A percentile compares a stretch with the other conserved stretches of the same genome.
phyloP scores from a whole-genome alignment of 495 filamentous ascomycete species.

The Mytilinidion resinicola region DNA sequence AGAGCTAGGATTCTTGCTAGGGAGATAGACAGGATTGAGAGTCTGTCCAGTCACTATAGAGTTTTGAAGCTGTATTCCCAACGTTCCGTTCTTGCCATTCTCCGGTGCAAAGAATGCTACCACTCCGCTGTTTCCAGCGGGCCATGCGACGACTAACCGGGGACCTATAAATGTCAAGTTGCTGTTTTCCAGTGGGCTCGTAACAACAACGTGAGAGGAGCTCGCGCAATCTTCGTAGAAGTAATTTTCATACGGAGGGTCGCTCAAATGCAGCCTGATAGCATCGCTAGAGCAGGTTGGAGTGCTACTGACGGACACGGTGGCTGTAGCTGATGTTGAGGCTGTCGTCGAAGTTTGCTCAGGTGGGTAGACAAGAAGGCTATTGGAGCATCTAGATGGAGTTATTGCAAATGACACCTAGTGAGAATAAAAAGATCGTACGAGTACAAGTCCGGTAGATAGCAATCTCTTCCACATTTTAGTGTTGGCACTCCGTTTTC shows the following conservation, averaged over 20 bases:
- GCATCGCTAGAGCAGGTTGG: slow-evolving; percentile 3
- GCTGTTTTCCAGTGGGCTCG: slow-evolving; percentile 47
- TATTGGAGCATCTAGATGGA: background rate
- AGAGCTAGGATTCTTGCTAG: slow-evolving; percentile 19
- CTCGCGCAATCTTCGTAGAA: slow-evolving; percentile 53
- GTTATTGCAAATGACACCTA: too few species aligned
- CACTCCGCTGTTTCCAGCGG: slow-evolving; percentile 57
- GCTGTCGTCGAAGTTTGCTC: background rate
- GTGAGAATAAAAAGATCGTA: too few species aligned
- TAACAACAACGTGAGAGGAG: slow-evolving; percentile 52
- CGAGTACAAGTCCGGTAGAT: too few species aligned
- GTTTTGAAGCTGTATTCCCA: slow-evolving; percentile 48
- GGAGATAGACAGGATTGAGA: slow-evolving; percentile 37
- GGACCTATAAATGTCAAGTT: slow-evolving; percentile 50
- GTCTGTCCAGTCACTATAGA: slow-evolving; percentile 33
- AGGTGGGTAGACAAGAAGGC: background rate
- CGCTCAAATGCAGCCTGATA: slow-evolving; percentile 30
- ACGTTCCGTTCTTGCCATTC: slow-evolving; percentile 48
- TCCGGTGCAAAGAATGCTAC: slow-evolving; percentile 48
- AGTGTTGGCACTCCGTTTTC: too few species aligned
- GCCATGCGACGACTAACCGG: slow-evolving; percentile 57
- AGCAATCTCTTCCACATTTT: too few species aligned
- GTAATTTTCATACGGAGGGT: slow-evolving; percentile 56
- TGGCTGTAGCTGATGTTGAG: background rate
- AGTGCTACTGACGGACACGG: background rate